Conservation (phyloP, 768 basidiomycete species). For the Lactifluus pinguis region DNA sequence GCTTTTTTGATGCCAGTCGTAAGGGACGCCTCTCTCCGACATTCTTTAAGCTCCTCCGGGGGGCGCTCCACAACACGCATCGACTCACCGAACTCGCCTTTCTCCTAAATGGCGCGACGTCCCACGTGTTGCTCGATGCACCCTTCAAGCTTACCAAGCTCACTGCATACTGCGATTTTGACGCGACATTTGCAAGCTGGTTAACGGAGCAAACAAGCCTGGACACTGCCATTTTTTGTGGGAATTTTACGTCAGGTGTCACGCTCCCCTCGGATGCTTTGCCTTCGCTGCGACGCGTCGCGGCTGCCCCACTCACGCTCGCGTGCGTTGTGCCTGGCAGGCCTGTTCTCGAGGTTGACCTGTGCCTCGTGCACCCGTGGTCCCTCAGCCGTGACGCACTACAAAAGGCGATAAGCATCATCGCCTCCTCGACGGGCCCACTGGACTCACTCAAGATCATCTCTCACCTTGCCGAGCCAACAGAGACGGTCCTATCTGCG, state of each 20-base stretch:
- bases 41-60: conserved; percentile 17
- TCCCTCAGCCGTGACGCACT: conserved; percentile 23
- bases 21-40: conserved; percentile 2
- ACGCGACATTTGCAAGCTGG: conserved; percentile 19
- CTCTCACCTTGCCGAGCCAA: conserved; percentile 13
- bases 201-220: conserved; percentile 20
- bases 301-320: conserved; percentile 23
- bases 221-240: conserved; percentile 22
- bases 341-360: conserved; percentile 22
- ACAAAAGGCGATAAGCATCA: conserved; percentile 19
- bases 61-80: conserved; percentile 21
- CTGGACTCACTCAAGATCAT: conserved; percentile 23
- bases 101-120: conserved; percentile 21
- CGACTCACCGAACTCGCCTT: conserved; percentile 23
- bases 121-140: conserved; percentile 21
- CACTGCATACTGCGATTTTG: conserved; percentile 23
- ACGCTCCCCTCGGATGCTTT: conserved; percentile 17
- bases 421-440: conserved; percentile 21
- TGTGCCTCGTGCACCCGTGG: conserved; percentile 23
- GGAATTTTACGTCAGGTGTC: conserved; percentile 14
- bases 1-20: conserved; percentile 4
- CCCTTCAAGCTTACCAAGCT: conserved; percentile 23
- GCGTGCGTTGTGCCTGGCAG: conserved; percentile 23
- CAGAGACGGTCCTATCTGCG: conserved; percentile 19
- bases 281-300: conserved; percentile 21